Evolutionary conservation across 2,329 filamentous ascomycete genomes (phyloP).

Genomic region (Intubia oerlemansii): DNA sequence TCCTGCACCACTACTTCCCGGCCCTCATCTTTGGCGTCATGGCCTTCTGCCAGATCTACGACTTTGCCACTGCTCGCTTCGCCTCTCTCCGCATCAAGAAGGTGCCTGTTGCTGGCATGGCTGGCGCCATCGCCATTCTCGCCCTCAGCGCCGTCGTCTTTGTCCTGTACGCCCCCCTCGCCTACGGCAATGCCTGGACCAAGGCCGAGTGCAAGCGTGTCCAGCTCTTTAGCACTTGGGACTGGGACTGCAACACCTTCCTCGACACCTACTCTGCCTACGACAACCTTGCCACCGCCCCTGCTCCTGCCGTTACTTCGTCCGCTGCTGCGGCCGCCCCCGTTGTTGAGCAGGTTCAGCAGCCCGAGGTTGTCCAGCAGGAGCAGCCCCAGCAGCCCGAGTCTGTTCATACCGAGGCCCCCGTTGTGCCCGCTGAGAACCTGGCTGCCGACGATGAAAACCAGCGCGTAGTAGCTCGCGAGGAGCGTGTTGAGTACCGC

Average conservation of each 20-base stretch:
- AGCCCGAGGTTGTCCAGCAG: conserved; percentile 8
- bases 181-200: conserved; percentile 91
- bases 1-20: conserved; percentile 96
- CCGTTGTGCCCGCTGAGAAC: conserved; percentile 6
- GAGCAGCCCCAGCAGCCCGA: conserved; percentile 7
- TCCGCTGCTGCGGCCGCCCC: background rate
- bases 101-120: conserved; percentile 51
- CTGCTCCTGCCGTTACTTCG: background rate
- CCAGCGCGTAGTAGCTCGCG: conserved; percentile 30
- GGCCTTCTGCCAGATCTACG: conserved; percentile 70
- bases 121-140: conserved; percentile 54
- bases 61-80: conserved; percentile 62
- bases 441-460: conserved; percentile 7
- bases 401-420: conserved; percentile 1
- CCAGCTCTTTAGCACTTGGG: conserved; percentile 79
- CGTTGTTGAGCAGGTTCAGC: conserved; percentile 7
- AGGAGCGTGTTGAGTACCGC: conserved; percentile 82
- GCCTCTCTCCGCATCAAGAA: conserved; percentile 44
- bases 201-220: conserved; percentile 66
- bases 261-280: conserved; percentile 41
- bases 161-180: conserved; percentile 65
- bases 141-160: conserved; percentile 57
- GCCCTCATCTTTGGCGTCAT: conserved; percentile 91
- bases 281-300: conserved; percentile 10
- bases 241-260: conserved; percentile 97